Conservation (phyloP, 495 filamentous ascomycete genomes). For the Penicillium soppii region DNA sequence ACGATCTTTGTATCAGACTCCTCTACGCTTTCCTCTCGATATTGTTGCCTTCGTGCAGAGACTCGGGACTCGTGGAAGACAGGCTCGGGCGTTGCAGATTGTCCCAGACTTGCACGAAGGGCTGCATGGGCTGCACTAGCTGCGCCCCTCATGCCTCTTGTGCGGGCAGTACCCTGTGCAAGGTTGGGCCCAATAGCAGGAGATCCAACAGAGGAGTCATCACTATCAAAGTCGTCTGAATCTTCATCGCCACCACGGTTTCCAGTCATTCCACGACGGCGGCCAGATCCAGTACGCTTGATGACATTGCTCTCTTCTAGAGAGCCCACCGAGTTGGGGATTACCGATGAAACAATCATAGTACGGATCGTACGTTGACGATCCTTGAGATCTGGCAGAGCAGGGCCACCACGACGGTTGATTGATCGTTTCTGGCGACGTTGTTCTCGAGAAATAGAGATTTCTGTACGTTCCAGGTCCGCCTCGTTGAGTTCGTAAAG, state of each 20-base stretch:
- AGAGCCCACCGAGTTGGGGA: conserved; percentile 78
- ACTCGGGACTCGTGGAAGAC: conserved; percentile 68
- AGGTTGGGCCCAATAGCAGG: conserved; percentile 70
- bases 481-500: conserved; percentile 91
- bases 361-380: conserved; percentile 88
- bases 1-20: conserved; percentile 63
- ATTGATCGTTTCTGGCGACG: conserved; percentile 92
- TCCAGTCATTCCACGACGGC: conserved; percentile 42
- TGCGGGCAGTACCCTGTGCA: conserved; percentile 75
- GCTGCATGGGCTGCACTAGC: conserved; percentile 77
- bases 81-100: conserved; percentile 87
- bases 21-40: conserved; percentile 71
- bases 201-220: conserved; percentile 83
- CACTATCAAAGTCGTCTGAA: conserved; percentile 84
- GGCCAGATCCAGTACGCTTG: conserved; percentile 65
- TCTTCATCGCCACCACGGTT: conserved; percentile 69
- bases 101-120: conserved; percentile 70
- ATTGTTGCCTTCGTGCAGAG: conserved; percentile 59
- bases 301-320: conserved; percentile 85
- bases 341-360: conserved; percentile 82
- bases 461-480: conserved; percentile 86
- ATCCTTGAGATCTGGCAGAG: conserved; percentile 93
- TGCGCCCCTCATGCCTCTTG: conserved; percentile 81
- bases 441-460: conserved; percentile 89
- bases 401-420: conserved; percentile 90